These are phyloP conservation scores for Meyerozyma guilliermondii DNA, from an alignment of 1,139 yeast species.

Conservation along the genomic window DNA sequence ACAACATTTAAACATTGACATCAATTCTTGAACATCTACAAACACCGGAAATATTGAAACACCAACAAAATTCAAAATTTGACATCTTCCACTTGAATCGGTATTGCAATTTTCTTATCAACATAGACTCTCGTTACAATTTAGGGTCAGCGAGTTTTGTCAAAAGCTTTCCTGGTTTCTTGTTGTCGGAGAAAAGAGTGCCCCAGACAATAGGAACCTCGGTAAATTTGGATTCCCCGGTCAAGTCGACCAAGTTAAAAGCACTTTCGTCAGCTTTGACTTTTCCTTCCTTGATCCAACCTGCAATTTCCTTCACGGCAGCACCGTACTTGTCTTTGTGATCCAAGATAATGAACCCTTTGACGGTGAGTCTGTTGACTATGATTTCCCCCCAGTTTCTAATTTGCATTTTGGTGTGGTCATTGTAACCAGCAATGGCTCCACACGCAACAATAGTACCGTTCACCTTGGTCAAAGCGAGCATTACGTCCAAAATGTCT, in stretches of 20 bases:
- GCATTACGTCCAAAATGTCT: conserved; percentile 44
- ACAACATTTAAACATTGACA: no score
- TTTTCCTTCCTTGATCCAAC: conserved; percentile 37
- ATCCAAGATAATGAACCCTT: conserved; percentile 46
- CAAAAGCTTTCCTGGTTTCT: conserved; percentile 27
- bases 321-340: conserved; percentile 25
- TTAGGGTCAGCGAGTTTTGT: conserved; percentile 14
- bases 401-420: conserved; percentile 26
- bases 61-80: no score
- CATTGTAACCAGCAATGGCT: conserved; percentile 56
- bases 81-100: no score
- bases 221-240: conserved; percentile 23
- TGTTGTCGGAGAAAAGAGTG: conserved; percentile 28
- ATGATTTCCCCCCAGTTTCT: conserved; percentile 39
- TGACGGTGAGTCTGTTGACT: conserved; percentile 41
- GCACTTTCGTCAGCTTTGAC: conserved; percentile 25
- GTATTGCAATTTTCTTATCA: background rate
- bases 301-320: conserved; percentile 29
- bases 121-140: conserved; percentile 3
- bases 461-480: conserved; percentile 32
- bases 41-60: no score
- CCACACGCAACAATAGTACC: conserved; percentile 59
- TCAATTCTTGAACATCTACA: no score
- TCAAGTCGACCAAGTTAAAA: conserved; percentile 31
- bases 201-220: conserved; percentile 43